Evolutionary conservation across 2,329 filamentous ascomycete species (phyloP), one percentile per base, ranked within the genome.

Genomic region (Talaromyces rugulosus): DNA sequence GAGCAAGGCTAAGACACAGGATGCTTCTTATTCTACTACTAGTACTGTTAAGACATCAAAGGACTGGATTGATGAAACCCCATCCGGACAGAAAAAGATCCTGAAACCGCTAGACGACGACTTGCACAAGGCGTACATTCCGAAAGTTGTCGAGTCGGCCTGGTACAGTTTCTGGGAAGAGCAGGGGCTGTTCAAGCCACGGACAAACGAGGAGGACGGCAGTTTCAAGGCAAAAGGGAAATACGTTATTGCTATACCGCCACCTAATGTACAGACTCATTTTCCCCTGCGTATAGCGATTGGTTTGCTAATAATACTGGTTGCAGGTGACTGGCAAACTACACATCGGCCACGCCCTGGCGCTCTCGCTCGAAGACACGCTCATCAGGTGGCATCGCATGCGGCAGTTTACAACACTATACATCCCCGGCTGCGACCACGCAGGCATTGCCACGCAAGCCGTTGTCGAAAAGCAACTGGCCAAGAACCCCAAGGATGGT

Each of bases 131-230:
- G 92, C 93, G 56, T 98, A 98, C 79, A 89, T 94, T 71, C 95
- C 95, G 55, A 85, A 89, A 66, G 91, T 90, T 63, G 94, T 99
- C 65, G 95, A 99, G 81, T 89, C 88, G 28, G 92, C 91, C 16
- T 96, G 94, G 87, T 95, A 96, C 72, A 85, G 89, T 66, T 99
- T 92, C 93, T 99, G 95, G 95, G 92, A 98, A 82, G 90, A 95
- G 81, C 85, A 91, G 68, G 94, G 91, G 59, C 95, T 95, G 80
- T 96, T 96, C 83, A 86, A 93, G 81, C 40, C 93, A 40, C 85
- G 93, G 74, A 89, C 92, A 75, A 16, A 40, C 8, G 87, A 84
- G 53, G 75, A 83, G 36, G 88, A 95, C 67, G 91, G 90, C 69
- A 88, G 89, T 62, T 86, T 92, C 73, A 94, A 94, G 80, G 83